Evolutionary conservation across 345 rosid species (phyloP).

Genomic region (Salix udensis): DNA sequence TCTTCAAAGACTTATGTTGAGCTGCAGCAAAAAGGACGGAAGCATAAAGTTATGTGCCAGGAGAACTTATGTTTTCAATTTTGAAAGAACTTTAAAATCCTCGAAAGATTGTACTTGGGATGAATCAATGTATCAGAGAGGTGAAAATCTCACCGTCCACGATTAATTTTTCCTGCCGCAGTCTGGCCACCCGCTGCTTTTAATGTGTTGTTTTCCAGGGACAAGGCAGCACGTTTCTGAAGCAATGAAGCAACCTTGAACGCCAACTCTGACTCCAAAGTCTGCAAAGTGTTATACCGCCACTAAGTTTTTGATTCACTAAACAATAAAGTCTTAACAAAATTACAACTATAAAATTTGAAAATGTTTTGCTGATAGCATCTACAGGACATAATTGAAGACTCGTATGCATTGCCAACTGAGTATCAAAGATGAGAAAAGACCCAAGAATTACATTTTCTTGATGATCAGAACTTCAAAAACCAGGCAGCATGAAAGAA

Average conservation of each 20-base stretch:
- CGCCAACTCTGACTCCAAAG: constrained; percentile 55
- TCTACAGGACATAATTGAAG: neutral
- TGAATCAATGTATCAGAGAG: neutral
- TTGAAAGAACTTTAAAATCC: neutral
- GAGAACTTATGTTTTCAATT: neutral
- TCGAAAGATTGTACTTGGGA: neutral
- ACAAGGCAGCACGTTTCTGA: constrained; percentile 53
- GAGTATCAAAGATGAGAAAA: too few relatives aligned
- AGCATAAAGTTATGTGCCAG: neutral
- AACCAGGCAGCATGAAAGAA: neutral
- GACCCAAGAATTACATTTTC: too few relatives aligned
- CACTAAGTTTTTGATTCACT: neutral
- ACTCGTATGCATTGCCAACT: too few relatives aligned
- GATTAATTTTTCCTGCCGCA: constrained; percentile 55
- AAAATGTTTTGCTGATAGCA: neutral
- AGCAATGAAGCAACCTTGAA: constrained; percentile 50
- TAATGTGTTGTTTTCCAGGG: constrained; percentile 58
- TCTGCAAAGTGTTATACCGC: constrained; percentile 30
- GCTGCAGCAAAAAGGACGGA: constrained; percentile 29
- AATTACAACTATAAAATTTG: neutral
- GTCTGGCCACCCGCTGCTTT: constrained; percentile 54
- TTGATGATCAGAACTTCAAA: neutral
- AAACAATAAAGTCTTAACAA: neutral
- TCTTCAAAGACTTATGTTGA: constrained; percentile 51
- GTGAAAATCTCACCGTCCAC: constrained; percentile 41